A percentile compares a stretch with the other conserved stretches of the same genome.
Conservation (phyloP, 345 rosid species). For the Luvunga scandens region DNA sequence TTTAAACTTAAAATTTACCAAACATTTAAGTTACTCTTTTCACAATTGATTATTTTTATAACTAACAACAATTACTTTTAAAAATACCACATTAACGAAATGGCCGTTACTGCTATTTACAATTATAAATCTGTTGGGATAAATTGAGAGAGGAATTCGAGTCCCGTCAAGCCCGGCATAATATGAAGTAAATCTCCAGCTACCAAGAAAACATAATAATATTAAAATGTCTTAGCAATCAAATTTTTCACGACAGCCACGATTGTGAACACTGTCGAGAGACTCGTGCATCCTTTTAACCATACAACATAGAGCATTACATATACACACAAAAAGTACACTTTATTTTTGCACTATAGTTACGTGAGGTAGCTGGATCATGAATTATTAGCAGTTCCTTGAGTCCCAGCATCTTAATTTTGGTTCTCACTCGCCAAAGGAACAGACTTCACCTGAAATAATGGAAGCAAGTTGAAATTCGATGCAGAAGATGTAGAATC, state of each 20-base stretch:
- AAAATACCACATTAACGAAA: too few species aligned
- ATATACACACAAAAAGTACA: neutral
- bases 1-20: too few species aligned
- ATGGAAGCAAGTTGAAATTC: neutral
- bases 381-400: neutral
- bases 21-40: too few species aligned
- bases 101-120: too few species aligned
- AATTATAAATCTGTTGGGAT: too few species aligned
- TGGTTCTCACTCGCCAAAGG: constrained; percentile 64
- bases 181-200: neutral
- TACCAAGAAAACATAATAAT: neutral
- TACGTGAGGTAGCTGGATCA: neutral
- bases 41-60: too few species aligned
- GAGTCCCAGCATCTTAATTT: constrained; percentile 18
- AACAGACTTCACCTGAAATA: constrained; percentile 74
- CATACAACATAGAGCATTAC: neutral
- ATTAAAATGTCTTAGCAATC: neutral
- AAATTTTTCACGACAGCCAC: constrained; percentile 1
- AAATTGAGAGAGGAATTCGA: too few species aligned
- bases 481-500: neutral
- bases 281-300: neutral
- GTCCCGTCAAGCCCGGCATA: too few species aligned
- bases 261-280: neutral
- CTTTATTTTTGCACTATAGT: constrained; percentile 13
- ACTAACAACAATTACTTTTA: too few species aligned